phyloP scores from a whole-genome alignment of 306 rosid genomes.

The Inga leiocalycina region DNA sequence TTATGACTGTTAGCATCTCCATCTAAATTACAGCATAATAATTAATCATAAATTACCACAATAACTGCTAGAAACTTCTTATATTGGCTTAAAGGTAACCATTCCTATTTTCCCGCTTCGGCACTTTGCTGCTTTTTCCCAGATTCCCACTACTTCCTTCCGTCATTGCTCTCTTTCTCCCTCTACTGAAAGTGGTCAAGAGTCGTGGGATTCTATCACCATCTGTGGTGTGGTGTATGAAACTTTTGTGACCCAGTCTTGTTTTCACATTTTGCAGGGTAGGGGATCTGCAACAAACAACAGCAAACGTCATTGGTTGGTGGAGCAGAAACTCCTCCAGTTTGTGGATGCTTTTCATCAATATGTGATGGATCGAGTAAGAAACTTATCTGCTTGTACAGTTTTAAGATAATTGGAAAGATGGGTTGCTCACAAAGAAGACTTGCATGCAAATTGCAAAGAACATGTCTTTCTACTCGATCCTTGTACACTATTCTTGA shows the following conservation, averaged over 20 bases:
- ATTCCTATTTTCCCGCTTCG: not conserved
- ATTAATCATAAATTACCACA: not conserved
- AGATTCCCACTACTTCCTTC: not conserved
- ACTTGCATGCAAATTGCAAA: slow-evolving; percentile 21
- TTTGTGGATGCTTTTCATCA: slow-evolving; percentile 99
- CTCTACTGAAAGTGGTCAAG: not conserved
- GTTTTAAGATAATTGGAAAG: slow-evolving; percentile 24
- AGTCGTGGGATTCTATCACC: not conserved
- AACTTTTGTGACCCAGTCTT: slow-evolving; percentile 18
- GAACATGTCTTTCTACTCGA: not conserved
- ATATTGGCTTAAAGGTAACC: not conserved
- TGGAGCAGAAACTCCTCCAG: slow-evolving; percentile 98
- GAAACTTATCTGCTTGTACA: slow-evolving; percentile 28
- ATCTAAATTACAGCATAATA: not conserved
- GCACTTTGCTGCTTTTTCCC: not conserved
- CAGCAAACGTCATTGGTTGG: slow-evolving; percentile 83
- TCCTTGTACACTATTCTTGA: not conserved
- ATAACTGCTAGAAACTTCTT: not conserved
- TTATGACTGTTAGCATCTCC: not conserved
- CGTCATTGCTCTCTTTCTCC: not conserved
- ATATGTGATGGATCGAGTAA: slow-evolving; percentile 97
- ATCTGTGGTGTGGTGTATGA: not conserved
- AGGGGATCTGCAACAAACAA: slow-evolving; percentile 58
- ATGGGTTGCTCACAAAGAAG: slow-evolving; percentile 19
- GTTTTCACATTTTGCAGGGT: slow-evolving; percentile 62